These are phyloP conservation scores for Candida glucosophila DNA, from an alignment of 1,139 yeast genomes.

Conservation along the genomic window DNA sequence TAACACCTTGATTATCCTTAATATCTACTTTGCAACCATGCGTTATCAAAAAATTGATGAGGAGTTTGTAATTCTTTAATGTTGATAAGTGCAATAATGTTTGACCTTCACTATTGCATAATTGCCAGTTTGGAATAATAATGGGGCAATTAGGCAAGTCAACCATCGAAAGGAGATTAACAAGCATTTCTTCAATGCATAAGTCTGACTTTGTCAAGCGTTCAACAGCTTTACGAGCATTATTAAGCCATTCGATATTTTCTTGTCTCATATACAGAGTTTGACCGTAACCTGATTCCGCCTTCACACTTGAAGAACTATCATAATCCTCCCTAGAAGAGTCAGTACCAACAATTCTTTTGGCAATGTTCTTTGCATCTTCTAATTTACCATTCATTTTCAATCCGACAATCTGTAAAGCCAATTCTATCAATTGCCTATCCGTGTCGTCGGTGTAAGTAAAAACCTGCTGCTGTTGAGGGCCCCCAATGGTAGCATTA, in stretches of 20 bases:
- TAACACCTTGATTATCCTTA: constrained; percentile 70
- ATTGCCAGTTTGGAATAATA: constrained; percentile 66
- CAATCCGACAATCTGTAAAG: constrained; percentile 87
- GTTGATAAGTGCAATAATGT: constrained; percentile 81
- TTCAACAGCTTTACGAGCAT: constrained; percentile 38
- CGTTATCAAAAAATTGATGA: constrained; percentile 56
- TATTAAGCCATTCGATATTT: constrained; percentile 39
- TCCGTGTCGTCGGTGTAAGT: constrained; percentile 92
- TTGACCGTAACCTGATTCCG: constrained; percentile 1
- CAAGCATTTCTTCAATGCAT: constrained; percentile 49
- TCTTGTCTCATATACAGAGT: constrained; percentile 11
- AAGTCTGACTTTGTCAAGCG: constrained; percentile 39
- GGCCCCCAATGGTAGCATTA: constrained; percentile 20
- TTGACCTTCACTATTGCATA: constrained; percentile 77
- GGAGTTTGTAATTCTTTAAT: constrained; percentile 56
- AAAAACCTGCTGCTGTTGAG: constrained; percentile 48
- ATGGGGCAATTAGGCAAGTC: constrained; percentile 56
- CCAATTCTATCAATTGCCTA: constrained; percentile 83
- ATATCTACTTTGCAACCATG: constrained; percentile 76
- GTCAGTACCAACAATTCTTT: constrained; percentile 68
- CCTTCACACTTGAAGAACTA: constrained; percentile 1
- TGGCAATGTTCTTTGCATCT: constrained; percentile 86
- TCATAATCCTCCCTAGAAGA: constrained; percentile 2
- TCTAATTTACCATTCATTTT: constrained; percentile 92
- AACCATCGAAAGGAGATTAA: constrained; percentile 56